phyloP scores from a whole-genome alignment of 352 stramenopile species.

The Globisporangium acanthophoron region DNA sequence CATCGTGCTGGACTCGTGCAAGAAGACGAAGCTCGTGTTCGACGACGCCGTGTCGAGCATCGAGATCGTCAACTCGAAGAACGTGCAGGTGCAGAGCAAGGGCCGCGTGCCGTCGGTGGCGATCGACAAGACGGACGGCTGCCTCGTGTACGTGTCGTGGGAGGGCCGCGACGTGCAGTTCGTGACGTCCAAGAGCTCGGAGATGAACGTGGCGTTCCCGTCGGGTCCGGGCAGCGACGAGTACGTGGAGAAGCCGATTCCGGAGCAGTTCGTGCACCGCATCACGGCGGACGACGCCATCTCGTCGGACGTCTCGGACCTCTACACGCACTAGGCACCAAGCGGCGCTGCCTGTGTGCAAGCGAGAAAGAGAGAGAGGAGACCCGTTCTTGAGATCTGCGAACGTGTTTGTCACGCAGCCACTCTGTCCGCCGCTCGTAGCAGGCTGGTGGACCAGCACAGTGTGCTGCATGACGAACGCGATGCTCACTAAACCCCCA shows the following conservation, averaged over 20 bases:
- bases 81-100: constrained; percentile 93
- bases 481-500: too few species aligned
- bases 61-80: constrained; percentile 98
- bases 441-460: too few species aligned
- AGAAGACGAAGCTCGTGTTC: constrained; percentile 95
- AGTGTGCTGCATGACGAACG: too few species aligned
- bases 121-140: constrained; percentile 99
- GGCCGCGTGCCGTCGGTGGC: constrained; percentile 92
- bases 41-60: constrained; percentile 95
- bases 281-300: constrained; percentile 83
- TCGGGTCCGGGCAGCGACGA: constrained; percentile 76
- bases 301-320: constrained; percentile 92
- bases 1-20: constrained; percentile 95
- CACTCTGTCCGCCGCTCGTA: too few species aligned
- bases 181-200: constrained; percentile 95
- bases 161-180: constrained; percentile 87
- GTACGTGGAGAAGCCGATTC: constrained; percentile 94
- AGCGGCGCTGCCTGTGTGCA: not conserved
- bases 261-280: constrained; percentile 96
- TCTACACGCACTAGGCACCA: constrained; percentile 82
- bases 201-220: constrained; percentile 97
- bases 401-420: too few species aligned
- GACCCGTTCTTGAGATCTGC: too few species aligned
- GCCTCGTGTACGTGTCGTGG: constrained; percentile 94
- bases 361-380: too few species aligned